A percentile compares a stretch with the other conserved stretches of the same genome.
Evolutionary conservation across 2,329 filamentous ascomycete species (phyloP).

Genomic region (Colletotrichum horii): DNA sequence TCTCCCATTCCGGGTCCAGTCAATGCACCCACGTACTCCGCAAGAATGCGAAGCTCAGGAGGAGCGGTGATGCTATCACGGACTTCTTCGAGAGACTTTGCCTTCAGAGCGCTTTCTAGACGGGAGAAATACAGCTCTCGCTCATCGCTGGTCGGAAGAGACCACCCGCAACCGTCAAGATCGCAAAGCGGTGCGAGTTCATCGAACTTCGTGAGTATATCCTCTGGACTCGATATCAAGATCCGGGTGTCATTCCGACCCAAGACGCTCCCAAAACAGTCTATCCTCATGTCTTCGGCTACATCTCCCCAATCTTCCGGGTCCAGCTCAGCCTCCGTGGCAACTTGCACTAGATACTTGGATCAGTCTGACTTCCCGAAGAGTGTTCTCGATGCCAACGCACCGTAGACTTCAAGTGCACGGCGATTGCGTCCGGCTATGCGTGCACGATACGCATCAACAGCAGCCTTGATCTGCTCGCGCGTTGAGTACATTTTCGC

Average conservation of each 20-base stretch:
- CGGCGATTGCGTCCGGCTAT: background rate
- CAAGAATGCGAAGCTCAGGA: background rate
- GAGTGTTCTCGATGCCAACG: rapidly evolving
- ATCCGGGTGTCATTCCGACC: background rate
- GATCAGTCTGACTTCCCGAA: background rate
- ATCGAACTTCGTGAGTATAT: background rate
- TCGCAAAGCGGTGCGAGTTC: background rate
- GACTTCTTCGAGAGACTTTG: background rate
- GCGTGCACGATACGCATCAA: background rate
- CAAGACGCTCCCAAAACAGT: background rate
- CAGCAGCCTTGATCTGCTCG: background rate
- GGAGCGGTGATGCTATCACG: background rate
- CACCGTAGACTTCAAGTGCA: background rate
- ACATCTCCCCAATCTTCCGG: background rate
- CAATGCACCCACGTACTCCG: background rate
- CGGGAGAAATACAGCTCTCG: background rate
- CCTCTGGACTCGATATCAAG: background rate
- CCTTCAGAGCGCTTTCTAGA: background rate
- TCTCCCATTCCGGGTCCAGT: background rate
- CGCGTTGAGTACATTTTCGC: background rate
- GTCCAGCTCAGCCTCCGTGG: background rate
- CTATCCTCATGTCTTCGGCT: background rate
- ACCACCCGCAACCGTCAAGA: background rate
- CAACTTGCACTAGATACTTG: background rate
- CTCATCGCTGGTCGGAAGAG: background rate